Evolutionary conservation across 768 basidiomycete species (phyloP).

Genomic region (Boletus subparvulus): DNA sequence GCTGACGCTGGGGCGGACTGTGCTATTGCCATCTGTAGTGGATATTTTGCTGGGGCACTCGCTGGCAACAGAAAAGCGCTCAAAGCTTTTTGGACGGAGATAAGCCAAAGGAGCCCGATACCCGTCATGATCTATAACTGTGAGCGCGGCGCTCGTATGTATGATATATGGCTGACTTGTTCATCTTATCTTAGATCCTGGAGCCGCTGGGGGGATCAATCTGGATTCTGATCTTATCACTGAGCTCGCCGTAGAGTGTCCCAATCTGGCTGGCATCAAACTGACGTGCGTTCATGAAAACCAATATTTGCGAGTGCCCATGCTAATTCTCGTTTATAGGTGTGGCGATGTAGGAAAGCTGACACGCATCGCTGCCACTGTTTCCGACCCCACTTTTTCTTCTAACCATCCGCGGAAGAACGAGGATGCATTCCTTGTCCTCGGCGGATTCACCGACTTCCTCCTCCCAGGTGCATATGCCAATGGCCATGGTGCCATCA

Average conservation of each 20-base stretch:
- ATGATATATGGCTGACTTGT: neutral
- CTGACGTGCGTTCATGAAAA: slow-evolving; percentile 61
- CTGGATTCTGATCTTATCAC: slow-evolving; percentile 85
- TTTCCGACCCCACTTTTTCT: slow-evolving; percentile 57
- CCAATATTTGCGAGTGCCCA: neutral
- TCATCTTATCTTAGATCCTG: slow-evolving; percentile 59
- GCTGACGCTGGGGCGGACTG: slow-evolving; percentile 85
- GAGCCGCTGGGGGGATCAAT: slow-evolving; percentile 86
- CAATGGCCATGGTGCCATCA: slow-evolving; percentile 86
- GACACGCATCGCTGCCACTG: slow-evolving; percentile 73
- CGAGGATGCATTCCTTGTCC: slow-evolving; percentile 68
- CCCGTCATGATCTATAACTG: slow-evolving; percentile 91
- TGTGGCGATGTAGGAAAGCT: slow-evolving; percentile 93
- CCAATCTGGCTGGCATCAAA: slow-evolving; percentile 85
- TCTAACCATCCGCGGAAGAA: slow-evolving; percentile 66
- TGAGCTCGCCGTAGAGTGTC: slow-evolving; percentile 71
- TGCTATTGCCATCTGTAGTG: slow-evolving; percentile 80
- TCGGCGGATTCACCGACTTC: slow-evolving; percentile 87
- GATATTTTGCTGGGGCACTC: slow-evolving; percentile 83
- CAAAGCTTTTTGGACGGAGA: slow-evolving; percentile 76
- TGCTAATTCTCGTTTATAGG: slow-evolving; percentile 38
- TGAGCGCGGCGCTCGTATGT: slow-evolving; percentile 33
- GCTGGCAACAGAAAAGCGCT: slow-evolving; percentile 61
- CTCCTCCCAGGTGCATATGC: slow-evolving; percentile 69
- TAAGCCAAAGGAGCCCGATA: slow-evolving; percentile 76